Base-by-base conservation (phyloP, 106 monocot genomes). In the Alisma plantagoaquatica region DNA sequence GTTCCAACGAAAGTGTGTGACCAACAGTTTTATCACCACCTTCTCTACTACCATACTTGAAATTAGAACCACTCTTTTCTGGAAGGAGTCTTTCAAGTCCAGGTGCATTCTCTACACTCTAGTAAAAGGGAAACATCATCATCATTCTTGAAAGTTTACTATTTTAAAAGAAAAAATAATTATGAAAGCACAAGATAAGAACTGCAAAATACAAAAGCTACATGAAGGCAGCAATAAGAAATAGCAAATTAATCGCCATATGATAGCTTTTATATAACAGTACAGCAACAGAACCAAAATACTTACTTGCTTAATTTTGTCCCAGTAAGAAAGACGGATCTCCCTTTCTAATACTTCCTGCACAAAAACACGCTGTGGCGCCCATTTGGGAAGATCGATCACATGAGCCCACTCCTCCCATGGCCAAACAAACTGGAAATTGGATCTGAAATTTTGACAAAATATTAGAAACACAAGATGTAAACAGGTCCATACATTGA, bases 281-380 rank as follows among this genome's bases (percentile, higher is more conserved):
- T n/a, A n/a, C n/a, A n/a, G n/a, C n/a, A n/a, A n/a, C n/a, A n/a
- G n/a, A n/a, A n/a, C n/a, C n/a, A n/a, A n/a, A n/a, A n/a, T n/a
- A 33, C 7, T 1, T 57, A 94, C 93, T 87, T 88, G 88, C 60
- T 96, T 96, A 61, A 96, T 96, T 59, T 81, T 96, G 32, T 96
- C 94, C 75, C 77, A 96, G 52, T 88, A 96, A 9, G 88, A 88
- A 27, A 96, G 70, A 31, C 94, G 80, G 45, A 88, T 70, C 66
- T 96, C 94, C 53, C 84, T 83, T 66, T 96, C 88, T 49, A 96
- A 64, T 23, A 88, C 84, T 67, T 96, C 94, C 63, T 88, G 84
- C 61, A 96, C 94, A 75, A 96, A 96, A 66, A 84, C 84, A 32
- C 94, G 69, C 54, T 94, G 87, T 43, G 88, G 88, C 19, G 88